Conservation (phyloP, 768 basidiomycete species). For the Termitomyces sp. region DNA sequence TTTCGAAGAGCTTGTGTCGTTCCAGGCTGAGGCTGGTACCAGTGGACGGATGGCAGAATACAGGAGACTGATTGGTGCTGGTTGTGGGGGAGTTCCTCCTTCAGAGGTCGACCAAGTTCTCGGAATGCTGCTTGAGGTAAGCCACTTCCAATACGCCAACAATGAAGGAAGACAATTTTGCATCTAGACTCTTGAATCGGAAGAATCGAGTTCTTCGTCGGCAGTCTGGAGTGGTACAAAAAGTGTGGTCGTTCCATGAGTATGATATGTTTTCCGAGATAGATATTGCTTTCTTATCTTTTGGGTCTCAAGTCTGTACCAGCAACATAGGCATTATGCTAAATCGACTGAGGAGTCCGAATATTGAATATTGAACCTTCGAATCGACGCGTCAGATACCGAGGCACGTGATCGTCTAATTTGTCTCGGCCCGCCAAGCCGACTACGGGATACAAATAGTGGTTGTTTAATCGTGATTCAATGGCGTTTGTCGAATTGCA, state of each 20-base stretch:
- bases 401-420: not conserved
- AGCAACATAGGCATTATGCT: too few relatives aligned
- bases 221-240: constrained; percentile 40
- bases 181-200: constrained; percentile 69
- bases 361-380: too few relatives aligned
- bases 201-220: constrained; percentile 65
- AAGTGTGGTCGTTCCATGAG: constrained; percentile 8
- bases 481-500: too few relatives aligned
- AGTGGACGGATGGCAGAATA: constrained; percentile 88
- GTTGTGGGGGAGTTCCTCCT: constrained; percentile 80
- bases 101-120: constrained; percentile 87
- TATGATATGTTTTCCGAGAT: not conserved
- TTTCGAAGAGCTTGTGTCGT: constrained; percentile 72
- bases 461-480: too few relatives aligned
- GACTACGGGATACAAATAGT: too few relatives aligned
- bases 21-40: constrained; percentile 89
- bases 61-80: constrained; percentile 80
- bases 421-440: not conserved
- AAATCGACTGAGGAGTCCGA: too few relatives aligned
- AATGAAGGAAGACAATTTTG: not conserved
- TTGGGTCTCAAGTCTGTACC: not conserved
- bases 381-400: too few relatives aligned
- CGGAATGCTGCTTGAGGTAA: constrained; percentile 78
- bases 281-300: not conserved
- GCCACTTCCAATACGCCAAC: constrained; percentile 10